phyloP scores from a whole-genome alignment of 176 grass and related monocot genomes.

The Phoenix roebelenii region DNA sequence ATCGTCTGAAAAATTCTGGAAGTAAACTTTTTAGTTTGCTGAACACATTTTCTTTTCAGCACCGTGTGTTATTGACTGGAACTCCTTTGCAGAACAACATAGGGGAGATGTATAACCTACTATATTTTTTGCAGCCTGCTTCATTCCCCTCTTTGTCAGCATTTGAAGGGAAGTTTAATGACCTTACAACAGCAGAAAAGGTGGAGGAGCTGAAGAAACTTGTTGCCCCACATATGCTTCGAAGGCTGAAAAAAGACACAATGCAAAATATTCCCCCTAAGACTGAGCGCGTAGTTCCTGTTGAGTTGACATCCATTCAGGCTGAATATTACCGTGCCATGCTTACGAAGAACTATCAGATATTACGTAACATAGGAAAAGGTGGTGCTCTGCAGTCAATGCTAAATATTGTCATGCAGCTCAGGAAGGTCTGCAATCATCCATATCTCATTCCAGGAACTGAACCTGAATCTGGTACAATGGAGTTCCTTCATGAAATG shows the following conservation, averaged over 20 bases:
- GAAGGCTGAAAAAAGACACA: slow-evolving; percentile 88
- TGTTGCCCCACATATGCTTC: slow-evolving; percentile 96
- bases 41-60: slow-evolving; percentile 82
- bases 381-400: slow-evolving; percentile 76
- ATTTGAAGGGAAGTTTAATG: slow-evolving; percentile 98
- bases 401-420: slow-evolving; percentile 98
- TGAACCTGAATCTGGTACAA: slow-evolving; percentile 84
- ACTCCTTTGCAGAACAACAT: slow-evolving; percentile 98
- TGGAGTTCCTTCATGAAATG: slow-evolving; percentile 94
- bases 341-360: slow-evolving; percentile 95
- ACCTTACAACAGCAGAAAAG: slow-evolving; percentile 88
- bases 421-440: slow-evolving; percentile 99
- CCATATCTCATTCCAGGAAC: slow-evolving; percentile 98
- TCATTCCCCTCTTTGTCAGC: slow-evolving; percentile 85
- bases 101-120: slow-evolving; percentile 95
- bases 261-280: slow-evolving; percentile 99
- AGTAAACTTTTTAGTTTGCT: slow-evolving; percentile 95
- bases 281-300: slow-evolving; percentile 89
- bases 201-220: slow-evolving; percentile 99
- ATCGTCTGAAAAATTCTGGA: slow-evolving; percentile 92
- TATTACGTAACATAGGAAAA: slow-evolving; percentile 85
- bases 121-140: slow-evolving; percentile 89
- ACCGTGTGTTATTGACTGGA: slow-evolving; percentile 93
- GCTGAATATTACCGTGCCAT: slow-evolving; percentile 96
- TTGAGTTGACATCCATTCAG: slow-evolving; percentile 93